These are phyloP conservation scores for Triticum urartu DNA, from an alignment of 176 grass and related monocot species.

Conservation along the genomic window DNA sequence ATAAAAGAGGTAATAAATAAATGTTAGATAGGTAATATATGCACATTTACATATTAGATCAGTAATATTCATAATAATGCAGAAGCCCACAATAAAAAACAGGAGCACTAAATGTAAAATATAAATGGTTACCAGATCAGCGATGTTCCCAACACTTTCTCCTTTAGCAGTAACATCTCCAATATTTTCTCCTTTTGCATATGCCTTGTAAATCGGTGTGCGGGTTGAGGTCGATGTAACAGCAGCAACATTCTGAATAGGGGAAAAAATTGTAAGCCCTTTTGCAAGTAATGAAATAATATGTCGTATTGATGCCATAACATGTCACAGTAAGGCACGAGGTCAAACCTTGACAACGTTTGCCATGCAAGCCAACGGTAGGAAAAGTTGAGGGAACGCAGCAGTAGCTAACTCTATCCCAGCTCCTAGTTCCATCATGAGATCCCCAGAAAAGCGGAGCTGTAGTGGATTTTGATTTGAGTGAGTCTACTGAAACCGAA, in stretches of 20 bases:
- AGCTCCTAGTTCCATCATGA: slow-evolving; percentile 84
- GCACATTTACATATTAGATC: background rate
- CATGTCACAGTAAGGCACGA: background rate
- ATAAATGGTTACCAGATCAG: slow-evolving; percentile 61
- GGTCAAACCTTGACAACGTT: slow-evolving; percentile 88
- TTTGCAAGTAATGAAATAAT: slow-evolving; percentile 14
- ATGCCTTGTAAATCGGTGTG: slow-evolving; percentile 83
- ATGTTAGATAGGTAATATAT: background rate
- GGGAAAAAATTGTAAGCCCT: background rate
- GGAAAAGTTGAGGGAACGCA: slow-evolving; percentile 82
- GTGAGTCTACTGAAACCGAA: slow-evolving; percentile 5
- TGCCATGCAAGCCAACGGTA: slow-evolving; percentile 90
- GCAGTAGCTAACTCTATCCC: slow-evolving; percentile 87
- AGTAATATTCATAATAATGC: background rate
- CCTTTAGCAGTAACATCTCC: slow-evolving; percentile 89
- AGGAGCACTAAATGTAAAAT: background rate
- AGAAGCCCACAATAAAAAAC: background rate
- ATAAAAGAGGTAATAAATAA: slow-evolving; percentile 27
- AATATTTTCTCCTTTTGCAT: slow-evolving; percentile 90
- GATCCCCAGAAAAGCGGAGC: slow-evolving; percentile 91
- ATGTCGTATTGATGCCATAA: background rate
- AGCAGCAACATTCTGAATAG: slow-evolving; percentile 80
- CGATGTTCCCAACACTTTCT: slow-evolving; percentile 88
- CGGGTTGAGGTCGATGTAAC: slow-evolving; percentile 87
- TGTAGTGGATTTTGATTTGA: slow-evolving; percentile 39